A percentile compares a stretch with the other conserved stretches of the same genome.
Evolutionary conservation across 2,329 filamentous ascomycete genomes (phyloP).

Genomic region (Fonsecaea pedrosoi): DNA sequence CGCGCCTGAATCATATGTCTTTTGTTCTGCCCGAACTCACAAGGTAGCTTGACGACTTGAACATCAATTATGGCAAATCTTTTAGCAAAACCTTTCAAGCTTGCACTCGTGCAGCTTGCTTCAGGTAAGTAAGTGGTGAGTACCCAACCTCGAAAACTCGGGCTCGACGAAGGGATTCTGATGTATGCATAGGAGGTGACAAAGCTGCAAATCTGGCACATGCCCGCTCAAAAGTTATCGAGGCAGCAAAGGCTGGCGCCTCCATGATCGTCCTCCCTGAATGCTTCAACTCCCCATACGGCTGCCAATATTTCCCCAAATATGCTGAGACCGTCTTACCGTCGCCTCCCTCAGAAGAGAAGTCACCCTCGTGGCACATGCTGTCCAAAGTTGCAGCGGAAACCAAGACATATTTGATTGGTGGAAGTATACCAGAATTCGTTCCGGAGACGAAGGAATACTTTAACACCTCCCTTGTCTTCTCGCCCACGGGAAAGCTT

Average conservation of each 20-base stretch:
- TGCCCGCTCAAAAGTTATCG: conserved; percentile 80
- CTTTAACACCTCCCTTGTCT: conserved; percentile 90
- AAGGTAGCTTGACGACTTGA: not conserved
- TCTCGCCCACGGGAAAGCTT: conserved; percentile 76
- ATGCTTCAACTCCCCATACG: conserved; percentile 99
- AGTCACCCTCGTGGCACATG: conserved; percentile 84
- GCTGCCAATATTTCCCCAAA: conserved; percentile 84
- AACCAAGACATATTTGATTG: conserved; percentile 79
- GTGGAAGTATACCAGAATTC: conserved; percentile 90
- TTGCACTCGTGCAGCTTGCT: conserved; percentile 82
- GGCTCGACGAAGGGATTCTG: conserved; percentile 27
- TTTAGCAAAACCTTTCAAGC: conserved; percentile 77
- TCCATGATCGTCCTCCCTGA: conserved; percentile 91
- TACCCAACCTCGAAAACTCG: conserved; percentile 5
- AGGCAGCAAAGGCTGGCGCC: conserved; percentile 77
- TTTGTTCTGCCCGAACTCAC: not conserved
- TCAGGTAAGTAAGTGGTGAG: conserved; percentile 62
- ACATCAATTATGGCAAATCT: conserved; percentile 58
- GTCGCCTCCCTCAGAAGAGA: conserved; percentile 71
- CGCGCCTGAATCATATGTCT: not conserved
- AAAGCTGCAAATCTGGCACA: conserved; percentile 83
- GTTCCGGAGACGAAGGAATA: conserved; percentile 70
- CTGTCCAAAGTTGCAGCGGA: conserved; percentile 80
- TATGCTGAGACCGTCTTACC: conserved; percentile 91
- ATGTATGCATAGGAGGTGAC: conserved; percentile 65